These are phyloP conservation scores for Singerocomus inundabilis DNA, from an alignment of 1,284 basidiomycete genomes.

Conservation along the genomic window DNA sequence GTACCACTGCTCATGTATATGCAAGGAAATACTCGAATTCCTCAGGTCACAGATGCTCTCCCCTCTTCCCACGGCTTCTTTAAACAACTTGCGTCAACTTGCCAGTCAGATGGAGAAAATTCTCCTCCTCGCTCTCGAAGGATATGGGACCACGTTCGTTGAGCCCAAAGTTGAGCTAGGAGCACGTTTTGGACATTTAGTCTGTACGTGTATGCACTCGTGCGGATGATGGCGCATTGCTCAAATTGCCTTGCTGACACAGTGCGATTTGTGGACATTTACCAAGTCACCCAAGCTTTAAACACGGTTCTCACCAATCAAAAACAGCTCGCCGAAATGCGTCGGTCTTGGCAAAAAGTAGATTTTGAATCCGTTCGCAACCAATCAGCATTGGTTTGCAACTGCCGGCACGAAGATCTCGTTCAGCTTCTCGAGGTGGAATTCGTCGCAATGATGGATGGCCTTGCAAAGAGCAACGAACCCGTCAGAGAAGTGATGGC, in stretches of 20 bases:
- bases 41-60: conserved; percentile 81
- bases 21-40: conserved; percentile 77
- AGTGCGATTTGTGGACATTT: conserved; percentile 88
- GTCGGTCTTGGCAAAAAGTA: conserved; percentile 79
- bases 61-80: conserved; percentile 63
- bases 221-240: conserved; percentile 3
- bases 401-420: conserved; percentile 85
- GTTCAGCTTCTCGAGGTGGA: conserved; percentile 82
- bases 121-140: conserved; percentile 72
- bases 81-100: conserved; percentile 72
- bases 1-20: conserved; percentile 32
- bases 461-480: conserved; percentile 66
- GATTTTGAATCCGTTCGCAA: conserved; percentile 89
- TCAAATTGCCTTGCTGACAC: conserved; percentile 14
- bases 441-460: conserved; percentile 75
- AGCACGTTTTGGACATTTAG: conserved; percentile 83
- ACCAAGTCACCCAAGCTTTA: conserved; percentile 84
- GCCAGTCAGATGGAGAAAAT: conserved; percentile 93
- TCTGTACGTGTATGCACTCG: conserved; percentile 55
- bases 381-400: conserved; percentile 87
- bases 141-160: conserved; percentile 85
- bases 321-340: conserved; percentile 82
- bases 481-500: conserved; percentile 85
- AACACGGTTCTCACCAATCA: conserved; percentile 82
- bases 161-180: conserved; percentile 88